Evolutionary conservation across 805 yeast species (phyloP).

Genomic region (Cyberlindnera samutprakarnensis): DNA sequence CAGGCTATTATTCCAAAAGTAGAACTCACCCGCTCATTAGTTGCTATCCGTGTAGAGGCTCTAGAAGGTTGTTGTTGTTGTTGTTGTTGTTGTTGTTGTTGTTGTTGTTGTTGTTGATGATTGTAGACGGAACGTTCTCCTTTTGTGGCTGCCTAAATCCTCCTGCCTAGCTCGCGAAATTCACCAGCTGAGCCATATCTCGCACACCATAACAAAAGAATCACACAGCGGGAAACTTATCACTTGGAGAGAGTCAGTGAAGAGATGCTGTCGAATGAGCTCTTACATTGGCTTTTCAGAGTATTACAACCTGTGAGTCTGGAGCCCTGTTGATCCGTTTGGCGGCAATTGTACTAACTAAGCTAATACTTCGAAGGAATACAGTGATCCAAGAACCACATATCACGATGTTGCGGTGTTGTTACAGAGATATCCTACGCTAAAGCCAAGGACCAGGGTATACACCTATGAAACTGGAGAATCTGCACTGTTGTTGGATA

Average conservation of each 20-base stretch:
- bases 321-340: background rate
- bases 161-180: too few species aligned
- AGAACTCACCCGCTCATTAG: conserved; percentile 9
- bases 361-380: conserved; percentile 32
- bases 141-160: too few species aligned
- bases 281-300: conserved; percentile 51
- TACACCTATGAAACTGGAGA: conserved; percentile 51
- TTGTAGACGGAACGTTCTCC: too few species aligned
- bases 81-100: too few species aligned
- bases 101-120: too few species aligned
- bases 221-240: background rate
- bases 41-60: background rate
- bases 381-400: conserved; percentile 45
- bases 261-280: conserved; percentile 18
- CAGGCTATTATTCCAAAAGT: too few species aligned
- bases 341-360: background rate
- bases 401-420: conserved; percentile 57
- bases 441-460: conserved; percentile 65
- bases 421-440: conserved; percentile 41
- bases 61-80: too few species aligned
- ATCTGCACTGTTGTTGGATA: conserved; percentile 50
- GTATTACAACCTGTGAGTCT: conserved; percentile 41
- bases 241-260: too few species aligned
- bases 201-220: background rate
- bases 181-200: too few species aligned